These are phyloP conservation scores for Clarkia xantiana DNA, from an alignment of 345 rosid genomes.

Conservation along the genomic window DNA sequence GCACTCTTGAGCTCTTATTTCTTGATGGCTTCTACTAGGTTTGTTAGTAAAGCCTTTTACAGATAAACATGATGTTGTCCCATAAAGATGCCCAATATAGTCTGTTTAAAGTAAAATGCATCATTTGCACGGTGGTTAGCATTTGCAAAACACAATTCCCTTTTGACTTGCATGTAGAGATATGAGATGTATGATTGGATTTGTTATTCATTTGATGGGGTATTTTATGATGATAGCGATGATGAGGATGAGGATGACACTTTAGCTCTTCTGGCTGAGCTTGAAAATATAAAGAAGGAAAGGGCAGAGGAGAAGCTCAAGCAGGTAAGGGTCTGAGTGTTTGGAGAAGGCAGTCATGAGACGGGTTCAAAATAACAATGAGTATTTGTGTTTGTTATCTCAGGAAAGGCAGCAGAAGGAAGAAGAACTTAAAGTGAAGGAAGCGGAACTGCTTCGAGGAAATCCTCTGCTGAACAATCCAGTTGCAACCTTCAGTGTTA, in stretches of 20 bases:
- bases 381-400: not conserved
- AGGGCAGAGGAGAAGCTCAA: conserved; percentile 81
- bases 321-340: conserved; percentile 27
- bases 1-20: no score
- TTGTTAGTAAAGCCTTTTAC: no score
- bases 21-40: no score
- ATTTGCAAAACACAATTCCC: not conserved
- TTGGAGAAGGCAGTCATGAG: no score
- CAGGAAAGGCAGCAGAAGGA: conserved; percentile 64
- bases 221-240: conserved; percentile 1
- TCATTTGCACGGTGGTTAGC: not conserved
- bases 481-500: conserved; percentile 50
- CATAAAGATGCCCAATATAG: not conserved
- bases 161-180: not conserved
- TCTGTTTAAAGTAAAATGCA: not conserved
- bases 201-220: not conserved
- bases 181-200: not conserved
- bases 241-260: conserved; percentile 55
- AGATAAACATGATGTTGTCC: no score
- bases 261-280: conserved; percentile 88
- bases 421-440: conserved; percentile 77
- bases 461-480: conserved; percentile 75
- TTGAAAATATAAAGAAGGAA: conserved; percentile 90
- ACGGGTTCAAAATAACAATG: no score
- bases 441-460: conserved; percentile 86